Base-by-base conservation (phyloP, 805 yeast genomes). In the Kuraishia borneana region DNA sequence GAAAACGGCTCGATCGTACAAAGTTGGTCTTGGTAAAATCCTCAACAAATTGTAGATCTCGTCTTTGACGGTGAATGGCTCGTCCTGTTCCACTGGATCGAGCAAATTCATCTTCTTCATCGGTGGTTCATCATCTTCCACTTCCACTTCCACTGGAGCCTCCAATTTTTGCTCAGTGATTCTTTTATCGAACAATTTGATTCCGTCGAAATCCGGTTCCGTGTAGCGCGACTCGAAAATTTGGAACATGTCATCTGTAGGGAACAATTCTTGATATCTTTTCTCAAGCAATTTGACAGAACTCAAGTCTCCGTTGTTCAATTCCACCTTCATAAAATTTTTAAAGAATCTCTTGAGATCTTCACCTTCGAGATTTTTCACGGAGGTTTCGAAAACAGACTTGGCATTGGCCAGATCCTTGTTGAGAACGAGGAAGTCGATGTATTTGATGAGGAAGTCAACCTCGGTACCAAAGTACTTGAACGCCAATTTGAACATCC, bases 401-500 rank as follows among this genome's bases (percentile, higher is more conserved):
- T 89, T 78, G 13, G 87, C 82, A 46, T 82, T 68, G 4, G 73
- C 67, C 47, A 81, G 58, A 58, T 76, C 88, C 45, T 79, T 80
- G 19, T 70, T 63, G 39, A 68, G 59, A 16, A 85, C 68, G 42
- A 92, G 60, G 48, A 81, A 88, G 39, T 78, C 71, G 44, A 89
- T 60, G 52, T 89, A 89, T 32, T 70, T 69, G 40, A 67, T 62
- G 22, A 85, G 64, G 49, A 76, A 88, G 18, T 65, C 70, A 4
- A 80, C 79, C 41, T 75, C 61, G 12, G 64, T 55, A 25, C 58
- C 59, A 18, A 53, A 57, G 31, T 55, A 45, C 49, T 75, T 83
- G 60, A 83, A 60, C 6, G 94, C 96, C 30, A 83, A 54, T 41
- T 83, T 94, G 51, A 84, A 79, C 14, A 88, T 76, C 48, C 78